These are phyloP conservation scores for Arthrobotrys iridis DNA, from an alignment of 2,329 filamentous ascomycete species.

Conservation along the genomic window DNA sequence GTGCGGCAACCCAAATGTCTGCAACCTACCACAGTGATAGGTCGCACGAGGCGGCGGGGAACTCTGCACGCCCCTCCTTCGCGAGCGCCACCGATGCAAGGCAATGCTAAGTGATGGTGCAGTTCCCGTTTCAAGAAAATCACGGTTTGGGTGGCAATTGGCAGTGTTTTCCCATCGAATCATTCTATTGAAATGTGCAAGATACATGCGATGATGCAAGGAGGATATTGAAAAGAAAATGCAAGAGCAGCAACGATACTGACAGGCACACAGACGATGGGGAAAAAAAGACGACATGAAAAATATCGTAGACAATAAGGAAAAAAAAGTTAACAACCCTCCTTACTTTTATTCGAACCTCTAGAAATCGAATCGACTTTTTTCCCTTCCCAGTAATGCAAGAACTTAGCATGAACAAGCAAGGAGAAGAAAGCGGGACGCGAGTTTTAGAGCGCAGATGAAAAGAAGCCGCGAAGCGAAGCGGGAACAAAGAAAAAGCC, in stretches of 20 bases:
- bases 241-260: conserved; percentile 6
- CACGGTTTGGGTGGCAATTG: background rate
- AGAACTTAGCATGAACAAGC: conserved; percentile 26
- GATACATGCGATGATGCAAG: conserved; percentile 51
- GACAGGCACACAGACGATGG: conserved; percentile 21
- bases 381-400: conserved; percentile 35
- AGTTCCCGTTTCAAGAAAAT: background rate
- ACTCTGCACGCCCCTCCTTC: background rate
- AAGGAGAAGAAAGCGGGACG: conserved; percentile 21
- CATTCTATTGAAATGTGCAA: conserved; percentile 50
- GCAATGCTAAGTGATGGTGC: background rate
- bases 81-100: conserved; percentile 4
- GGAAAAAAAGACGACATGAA: conserved; percentile 18
- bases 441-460: conserved; percentile 27
- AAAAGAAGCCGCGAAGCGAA: conserved; percentile 18
- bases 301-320: conserved; percentile 8
- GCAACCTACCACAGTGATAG: background rate
- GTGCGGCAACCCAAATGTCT: background rate
- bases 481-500: background rate
- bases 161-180: conserved; percentile 35
- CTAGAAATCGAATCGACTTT: conserved; percentile 47
- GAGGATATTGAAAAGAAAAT: conserved; percentile 5
- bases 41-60: background rate
- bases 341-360: conserved; percentile 43
- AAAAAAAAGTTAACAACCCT: conserved; percentile 9